phyloP scores from a whole-genome alignment of 768 basidiomycete species.

The Naematelia encephala region DNA sequence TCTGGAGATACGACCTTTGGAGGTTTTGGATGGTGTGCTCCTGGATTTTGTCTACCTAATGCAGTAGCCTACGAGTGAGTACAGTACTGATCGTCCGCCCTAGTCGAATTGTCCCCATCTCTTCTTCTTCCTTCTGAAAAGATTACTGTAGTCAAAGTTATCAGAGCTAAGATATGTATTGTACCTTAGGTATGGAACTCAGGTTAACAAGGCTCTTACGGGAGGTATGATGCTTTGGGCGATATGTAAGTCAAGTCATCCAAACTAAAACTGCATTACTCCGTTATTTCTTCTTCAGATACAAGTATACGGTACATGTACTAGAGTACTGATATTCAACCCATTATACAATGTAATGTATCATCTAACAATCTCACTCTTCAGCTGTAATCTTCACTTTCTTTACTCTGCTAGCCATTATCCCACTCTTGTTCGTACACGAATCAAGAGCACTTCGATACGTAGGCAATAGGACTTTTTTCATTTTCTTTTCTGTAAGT shows the following conservation, averaged over 20 bases:
- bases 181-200: constrained; percentile 40
- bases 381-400: constrained; percentile 44
- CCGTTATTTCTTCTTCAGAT: no score
- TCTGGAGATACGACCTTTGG: constrained; percentile 37
- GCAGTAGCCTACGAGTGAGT: constrained; percentile 47
- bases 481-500: constrained; percentile 40
- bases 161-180: no score
- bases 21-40: constrained; percentile 45
- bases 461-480: constrained; percentile 46
- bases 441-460: constrained; percentile 40
- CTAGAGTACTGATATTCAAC: no score
- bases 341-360: neutral
- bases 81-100: no score
- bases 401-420: constrained; percentile 46
- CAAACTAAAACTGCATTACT: no score
- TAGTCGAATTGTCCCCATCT: no score
- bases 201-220: constrained; percentile 43
- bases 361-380: neutral
- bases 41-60: constrained; percentile 35
- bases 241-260: constrained; percentile 32
- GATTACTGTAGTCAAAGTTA: no score
- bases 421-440: constrained; percentile 49
- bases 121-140: no score
- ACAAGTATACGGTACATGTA: no score
- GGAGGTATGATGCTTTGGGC: constrained; percentile 49